Base-by-base conservation (phyloP, 2,329 filamentous ascomycete genomes). In the Penicillium janthinellum region DNA sequence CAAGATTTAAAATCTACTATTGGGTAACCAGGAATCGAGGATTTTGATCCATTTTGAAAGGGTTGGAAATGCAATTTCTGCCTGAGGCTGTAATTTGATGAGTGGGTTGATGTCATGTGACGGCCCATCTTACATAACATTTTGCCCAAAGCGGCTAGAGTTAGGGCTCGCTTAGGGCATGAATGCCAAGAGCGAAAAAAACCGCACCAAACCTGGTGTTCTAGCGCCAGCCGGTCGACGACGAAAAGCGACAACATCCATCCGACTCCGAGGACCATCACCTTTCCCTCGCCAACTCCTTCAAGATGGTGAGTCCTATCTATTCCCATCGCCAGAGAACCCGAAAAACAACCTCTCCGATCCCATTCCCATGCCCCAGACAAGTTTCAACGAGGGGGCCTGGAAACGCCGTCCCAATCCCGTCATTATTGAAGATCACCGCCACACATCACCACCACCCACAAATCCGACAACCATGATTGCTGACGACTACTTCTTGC, bases 241-340 rank as follows among this genome's bases (percentile, higher is more conserved):
- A 72, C 70, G 69, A 73, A 74, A 71, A 74, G 69, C 73, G 74
- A 74, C 73, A 75, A 70, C 71, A 72, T 72, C 69, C 67, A 70
- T 67, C 70, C 74, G 73, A 73, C 76, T 74, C 70, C 71, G 68
- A 76, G 74, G 75, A 76, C 75, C 75, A 76, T 75, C 74, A 67
- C 66, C 71, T 67, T 67, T 66, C 67, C 67, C 70, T 70, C 76
- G 76, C 75, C 76, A 77, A 75, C 71, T 74, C 69, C 71, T 71
- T 75, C 77, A 79, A 78, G 76, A 79, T 79, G 77, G 77, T 79
- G 76, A 78, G 77, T 78, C 56, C 57, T 70, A 57, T 64, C 58
- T 56, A 47, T 57, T 37, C 61, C 54, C 49, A 34, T 60, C 39
- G 39, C 54, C 59, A 55, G 58, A 59, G 15, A 47, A 45, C 20